Evolutionary conservation across 2,329 filamentous ascomycete species (phyloP).

Genomic region (Aotearoamyces nothofagi): DNA sequence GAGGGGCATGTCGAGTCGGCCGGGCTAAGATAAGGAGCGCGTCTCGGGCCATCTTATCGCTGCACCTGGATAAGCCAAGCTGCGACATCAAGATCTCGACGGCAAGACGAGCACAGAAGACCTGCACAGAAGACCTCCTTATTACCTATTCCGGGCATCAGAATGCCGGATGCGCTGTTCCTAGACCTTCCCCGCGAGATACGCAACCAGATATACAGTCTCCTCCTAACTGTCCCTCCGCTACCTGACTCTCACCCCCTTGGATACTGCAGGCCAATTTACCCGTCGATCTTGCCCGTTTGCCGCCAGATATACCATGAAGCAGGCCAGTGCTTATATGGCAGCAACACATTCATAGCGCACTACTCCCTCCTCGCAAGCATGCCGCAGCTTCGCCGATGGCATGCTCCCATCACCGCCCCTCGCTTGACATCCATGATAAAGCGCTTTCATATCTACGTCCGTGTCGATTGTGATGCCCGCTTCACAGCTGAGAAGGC

Average conservation of each 20-base stretch:
- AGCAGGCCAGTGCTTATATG: slow-evolving; percentile 29
- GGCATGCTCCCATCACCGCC: slow-evolving; percentile 20
- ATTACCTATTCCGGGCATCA: too few species aligned
- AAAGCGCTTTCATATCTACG: slow-evolving; percentile 25
- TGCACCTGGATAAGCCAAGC: too few species aligned
- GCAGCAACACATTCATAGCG: slow-evolving; percentile 31
- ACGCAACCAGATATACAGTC: slow-evolving; percentile 37
- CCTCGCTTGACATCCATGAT: slow-evolving; percentile 21
- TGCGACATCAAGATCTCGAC: too few species aligned
- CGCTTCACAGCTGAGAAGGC: slow-evolving; percentile 25
- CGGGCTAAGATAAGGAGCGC: too few species aligned
- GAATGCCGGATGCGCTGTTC: slow-evolving; percentile 10
- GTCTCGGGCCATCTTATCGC: too few species aligned
- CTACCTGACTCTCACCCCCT: slow-evolving; percentile 8
- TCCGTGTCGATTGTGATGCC: slow-evolving; percentile 33
- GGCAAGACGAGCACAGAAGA: too few species aligned
- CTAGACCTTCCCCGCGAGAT: slow-evolving; percentile 39
- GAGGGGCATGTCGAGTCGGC: too few species aligned
- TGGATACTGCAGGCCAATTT: slow-evolving; percentile 14
- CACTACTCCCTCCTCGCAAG: slow-evolving; percentile 28
- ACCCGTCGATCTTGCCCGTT: slow-evolving; percentile 24
- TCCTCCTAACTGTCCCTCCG: slow-evolving; percentile 14
- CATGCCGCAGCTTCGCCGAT: slow-evolving; percentile 25
- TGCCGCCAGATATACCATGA: slow-evolving; percentile 25
- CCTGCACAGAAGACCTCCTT: too few species aligned